Evolutionary conservation across 2,329 filamentous ascomycete species (phyloP), one percentile per base, ranked within the genome.

Genomic region (Phialophora macrospora): DNA sequence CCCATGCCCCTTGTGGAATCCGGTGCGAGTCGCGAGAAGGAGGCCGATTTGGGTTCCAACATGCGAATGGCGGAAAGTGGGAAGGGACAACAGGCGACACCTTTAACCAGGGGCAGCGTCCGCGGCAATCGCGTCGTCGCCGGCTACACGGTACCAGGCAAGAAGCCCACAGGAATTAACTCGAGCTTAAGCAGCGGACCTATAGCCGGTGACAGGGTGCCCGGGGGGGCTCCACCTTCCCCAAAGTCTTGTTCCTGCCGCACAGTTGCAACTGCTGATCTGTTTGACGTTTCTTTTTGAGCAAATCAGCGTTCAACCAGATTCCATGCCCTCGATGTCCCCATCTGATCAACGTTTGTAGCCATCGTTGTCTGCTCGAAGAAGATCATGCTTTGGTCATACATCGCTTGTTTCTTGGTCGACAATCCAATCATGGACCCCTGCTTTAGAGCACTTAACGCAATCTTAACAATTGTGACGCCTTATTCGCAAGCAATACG

Each of bases 391-490:
- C 48, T 51, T 11, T 9, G 26, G 22, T 20, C 44, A 8, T 28
- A 14, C 24, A 12, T 22, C 20, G 48, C 48, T 26, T 51, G 20
- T 60, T 22, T 28, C 26, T n/a, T 20, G 28, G 20, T 11, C 22
- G 28, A 34, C 20, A 32, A 24, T 49, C 48, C 58, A 60, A 60
- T 52, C 30, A 26, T 22, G 24, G 34, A 60, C 30, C 46, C 57
- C 57, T 60, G 57, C 46, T 38, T 28, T 22, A 14, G 14, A 12
- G 12, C 46, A 20, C 22, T 30, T 20, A 11, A 9, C 34, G 46
- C 58, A 60, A 60, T 60, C 54, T 60, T 17, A 55, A 34, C 58
- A 60, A 22, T 32, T 54, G 46, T 44, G 52, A 55, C 28, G 14
- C 28, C 26, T 30, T 30, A 24, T n/a, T 17, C 28, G 9, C 17